phyloP scores from a whole-genome alignment of 805 yeast genomes.

The Teunomyces barrocoloradensis region DNA sequence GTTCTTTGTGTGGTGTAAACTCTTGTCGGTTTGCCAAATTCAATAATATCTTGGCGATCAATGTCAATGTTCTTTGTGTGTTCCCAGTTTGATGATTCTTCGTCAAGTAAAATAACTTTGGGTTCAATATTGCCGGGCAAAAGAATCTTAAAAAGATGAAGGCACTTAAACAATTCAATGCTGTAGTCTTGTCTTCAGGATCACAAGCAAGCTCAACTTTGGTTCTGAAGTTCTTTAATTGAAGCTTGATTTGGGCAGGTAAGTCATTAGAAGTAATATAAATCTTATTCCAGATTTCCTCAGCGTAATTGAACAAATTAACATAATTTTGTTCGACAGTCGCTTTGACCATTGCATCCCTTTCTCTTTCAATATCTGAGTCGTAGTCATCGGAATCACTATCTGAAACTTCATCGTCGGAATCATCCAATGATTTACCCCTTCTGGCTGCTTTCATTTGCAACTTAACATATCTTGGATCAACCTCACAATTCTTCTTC shows the following conservation, averaged over 20 bases:
- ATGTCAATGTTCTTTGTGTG: slow-evolving; percentile 73
- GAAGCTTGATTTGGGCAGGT: slow-evolving; percentile 63
- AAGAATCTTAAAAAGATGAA: slow-evolving; percentile 70
- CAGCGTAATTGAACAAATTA: slow-evolving; percentile 49
- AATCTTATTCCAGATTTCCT: slow-evolving; percentile 64
- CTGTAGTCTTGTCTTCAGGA: slow-evolving; percentile 49
- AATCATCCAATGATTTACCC: slow-evolving; percentile 20
- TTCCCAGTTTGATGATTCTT: slow-evolving; percentile 67
- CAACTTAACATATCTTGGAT: slow-evolving; percentile 58
- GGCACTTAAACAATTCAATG: slow-evolving; percentile 76
- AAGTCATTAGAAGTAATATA: slow-evolving; percentile 68
- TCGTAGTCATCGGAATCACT: slow-evolving; percentile 24
- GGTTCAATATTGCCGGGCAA: slow-evolving; percentile 90
- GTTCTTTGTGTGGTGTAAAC: slow-evolving; percentile 80
- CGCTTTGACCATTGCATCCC: slow-evolving; percentile 26
- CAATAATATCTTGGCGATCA: slow-evolving; percentile 76
- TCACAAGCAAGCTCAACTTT: slow-evolving; percentile 63
- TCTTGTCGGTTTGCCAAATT: slow-evolving; percentile 73
- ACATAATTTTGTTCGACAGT: slow-evolving; percentile 48
- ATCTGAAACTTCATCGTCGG: slow-evolving; percentile 17
- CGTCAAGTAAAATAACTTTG: slow-evolving; percentile 76
- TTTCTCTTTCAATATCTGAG: slow-evolving; percentile 31
- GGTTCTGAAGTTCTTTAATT: slow-evolving; percentile 59
- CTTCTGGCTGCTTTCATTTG: slow-evolving; percentile 25
- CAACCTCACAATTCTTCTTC: slow-evolving; percentile 69